Base-by-base conservation (phyloP, 202 grass and related monocot genomes). In the Zoysia matrella region DNA sequence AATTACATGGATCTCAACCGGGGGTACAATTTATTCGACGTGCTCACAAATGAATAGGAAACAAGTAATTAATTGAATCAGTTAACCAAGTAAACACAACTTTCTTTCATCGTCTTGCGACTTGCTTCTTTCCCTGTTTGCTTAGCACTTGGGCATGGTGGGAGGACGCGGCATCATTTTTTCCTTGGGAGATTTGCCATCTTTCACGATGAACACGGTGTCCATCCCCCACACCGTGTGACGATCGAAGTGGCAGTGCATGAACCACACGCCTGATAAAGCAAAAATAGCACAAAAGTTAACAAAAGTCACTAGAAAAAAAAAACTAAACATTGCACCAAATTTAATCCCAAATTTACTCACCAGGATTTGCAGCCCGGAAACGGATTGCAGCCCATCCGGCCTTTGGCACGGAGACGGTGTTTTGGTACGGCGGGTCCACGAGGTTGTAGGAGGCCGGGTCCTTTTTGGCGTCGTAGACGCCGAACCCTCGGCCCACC, bases 161-260 rank as follows among this genome's bases (percentile, higher is more conserved):
- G 66, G 10, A 8, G 89, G 94, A 18, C 74, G 91, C n/a, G 78
- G 91, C 55, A 93, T 9, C 5, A 93, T 86, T 10, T 85, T 66
- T 22, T 22, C 22, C 22, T 22, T 22, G 22, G 8, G 80, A 1
- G 39, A 51, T 10, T 91, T 85, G 22, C 94, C 94, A 50, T 97
- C 77, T 70, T 93, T 91, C 57, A 92, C 91, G 0, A 97, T 87
- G 9, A 97, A 93, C 2, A 90, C 88, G 0, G 81, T 86, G 2
- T 97, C 56, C 88, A 97, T 92, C 14, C 93, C 93, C 93, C 88
- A 91, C 2, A 86, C 83, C 30, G 44, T 60, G 14, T 97, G 91
- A 5, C 89, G 86, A 69, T 97, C 89, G 0, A 91, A 87, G 62
- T 97, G 91, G 9, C 94, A 97, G 52, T 97, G 94, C 94, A 97